These are phyloP conservation scores for Sphaerulina vaccinii DNA, from an alignment of 2,329 filamentous ascomycete genomes.

Conservation along the genomic window DNA sequence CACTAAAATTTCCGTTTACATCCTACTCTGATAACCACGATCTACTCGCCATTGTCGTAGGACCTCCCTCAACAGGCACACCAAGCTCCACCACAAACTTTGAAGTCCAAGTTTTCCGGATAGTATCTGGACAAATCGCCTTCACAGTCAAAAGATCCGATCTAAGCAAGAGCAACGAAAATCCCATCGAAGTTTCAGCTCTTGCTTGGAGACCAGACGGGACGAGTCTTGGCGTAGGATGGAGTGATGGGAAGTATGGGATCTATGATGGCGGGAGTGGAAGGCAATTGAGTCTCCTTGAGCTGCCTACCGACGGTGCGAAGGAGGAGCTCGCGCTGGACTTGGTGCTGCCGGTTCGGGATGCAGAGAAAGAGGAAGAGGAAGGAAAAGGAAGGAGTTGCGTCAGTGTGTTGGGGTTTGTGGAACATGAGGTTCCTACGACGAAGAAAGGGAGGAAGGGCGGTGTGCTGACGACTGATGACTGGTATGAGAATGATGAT, in stretches of 20 bases:
- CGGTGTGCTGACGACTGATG: constrained; percentile 23
- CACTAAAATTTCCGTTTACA: constrained; percentile 59
- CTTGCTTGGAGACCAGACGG: constrained; percentile 51
- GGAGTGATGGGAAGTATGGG: constrained; percentile 67
- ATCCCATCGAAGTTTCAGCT: constrained; percentile 35
- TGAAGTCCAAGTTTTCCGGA: constrained; percentile 73
- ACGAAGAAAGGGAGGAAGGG: constrained; percentile 29
- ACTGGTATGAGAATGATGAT: constrained; percentile 29
- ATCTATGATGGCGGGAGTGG: constrained; percentile 41
- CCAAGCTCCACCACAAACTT: constrained; percentile 44
- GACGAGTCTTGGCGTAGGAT: constrained; percentile 68
- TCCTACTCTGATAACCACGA: constrained; percentile 83
- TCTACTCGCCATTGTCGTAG: constrained; percentile 66
- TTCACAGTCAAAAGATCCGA: constrained; percentile 52
- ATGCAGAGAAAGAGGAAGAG: constrained; percentile 8
- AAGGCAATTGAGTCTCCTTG: constrained; percentile 19
- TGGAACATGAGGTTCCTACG: constrained; percentile 25
- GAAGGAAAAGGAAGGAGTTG: constrained; percentile 3
- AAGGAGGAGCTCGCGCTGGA: constrained; percentile 15
- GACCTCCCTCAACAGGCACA: neutral
- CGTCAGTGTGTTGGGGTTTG: constrained; percentile 28
- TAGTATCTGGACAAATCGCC: constrained; percentile 73
- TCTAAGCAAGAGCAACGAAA: constrained; percentile 14
- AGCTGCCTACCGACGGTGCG: constrained; percentile 5
- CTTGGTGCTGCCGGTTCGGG: constrained; percentile 4